Conservation (phyloP, 2,329 filamentous ascomycete genomes). For the Phialophora verrucosa region DNA sequence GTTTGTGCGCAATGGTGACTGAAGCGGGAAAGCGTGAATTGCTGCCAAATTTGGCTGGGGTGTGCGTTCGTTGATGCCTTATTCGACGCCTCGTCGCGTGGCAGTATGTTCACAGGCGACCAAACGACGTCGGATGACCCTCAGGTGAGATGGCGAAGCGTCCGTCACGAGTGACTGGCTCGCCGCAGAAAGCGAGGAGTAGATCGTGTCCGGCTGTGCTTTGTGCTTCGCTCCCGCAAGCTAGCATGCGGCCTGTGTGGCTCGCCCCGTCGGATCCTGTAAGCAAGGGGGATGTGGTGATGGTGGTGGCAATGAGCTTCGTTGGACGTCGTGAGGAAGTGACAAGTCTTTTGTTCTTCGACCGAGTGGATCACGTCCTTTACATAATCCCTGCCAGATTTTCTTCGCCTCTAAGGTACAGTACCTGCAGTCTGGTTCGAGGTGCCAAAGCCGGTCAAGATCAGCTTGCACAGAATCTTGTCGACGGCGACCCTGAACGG, state of each 20-base stretch:
- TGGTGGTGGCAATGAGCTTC: conserved; percentile 16
- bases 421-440: conserved; percentile 1
- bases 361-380: conserved; percentile 13
- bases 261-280: conserved; percentile 10
- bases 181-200: conserved; percentile 8
- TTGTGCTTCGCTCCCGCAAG: conserved; percentile 6
- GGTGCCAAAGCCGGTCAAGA: not conserved
- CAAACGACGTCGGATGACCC: not conserved
- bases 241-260: conserved; percentile 7
- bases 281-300: conserved; percentile 14
- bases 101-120: not conserved
- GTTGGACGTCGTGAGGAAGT: conserved; percentile 13
- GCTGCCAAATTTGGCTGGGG: conserved; percentile 17
- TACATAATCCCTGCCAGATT: conserved; percentile 14
- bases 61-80: conserved; percentile 4
- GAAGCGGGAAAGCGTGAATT: conserved; percentile 25
- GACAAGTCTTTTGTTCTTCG: conserved; percentile 19
- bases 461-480: not conserved
- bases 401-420: not conserved
- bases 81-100: conserved; percentile 9
- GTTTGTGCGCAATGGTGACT: conserved; percentile 13
- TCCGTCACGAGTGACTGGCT: conserved; percentile 9
- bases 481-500: not conserved
- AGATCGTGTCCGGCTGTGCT: conserved; percentile 6
- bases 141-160: conserved; percentile 8